Evolutionary conservation across 192 early-diverging fungal species (phyloP), one percentile per base, ranked within the genome.

Genomic region (Funneliformis mosseae): DNA sequence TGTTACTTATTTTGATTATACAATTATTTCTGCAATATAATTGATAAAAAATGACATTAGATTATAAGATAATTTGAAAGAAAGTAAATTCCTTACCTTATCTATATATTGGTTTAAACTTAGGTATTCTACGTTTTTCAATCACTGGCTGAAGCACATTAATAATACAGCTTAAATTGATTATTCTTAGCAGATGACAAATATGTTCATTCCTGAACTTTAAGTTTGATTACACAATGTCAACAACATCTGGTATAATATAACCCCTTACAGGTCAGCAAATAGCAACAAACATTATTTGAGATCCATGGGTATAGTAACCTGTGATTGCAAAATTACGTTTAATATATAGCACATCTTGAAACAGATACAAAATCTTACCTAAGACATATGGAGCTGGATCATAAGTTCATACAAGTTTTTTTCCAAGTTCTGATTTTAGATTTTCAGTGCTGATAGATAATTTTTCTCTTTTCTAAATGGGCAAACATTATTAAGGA

Each of bases 341-440:
- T 45, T 42, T 38, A n/a, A 7, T 46, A 43, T 38, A 4, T 25
- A 39, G 0, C 16, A 42, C 21, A 3, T 11, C 3, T 43, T 42
- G 71, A 73, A 73, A 8, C 8, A n/a, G 16, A 25, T 8, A 10
- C 5, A 21, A 73, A 21, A 43, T 42, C 41, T 45, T 73, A 73
- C 71, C 71, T 43, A 73, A 73, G 2, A 73, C n/a, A 25, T 73
- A 73, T 9, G 41, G 41, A 39, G n/a, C 71, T 23, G 33, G 33
- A 73, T 45, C 41, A n/a, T 73, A 73, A 21, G 6, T 73, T 41
- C 71, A 73, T 6, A n/a, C 0, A 73, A 73, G 14, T 45, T 73
- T 73, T 3, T 10, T 18, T 4, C 10, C 6, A 7, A 73, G 71
- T 23, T 73, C 71, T 3, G 39, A 21, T 39, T 21, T 42, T 12